Conservation (phyloP, 495 filamentous ascomycete genomes). For the Endocarpon pusillum region DNA sequence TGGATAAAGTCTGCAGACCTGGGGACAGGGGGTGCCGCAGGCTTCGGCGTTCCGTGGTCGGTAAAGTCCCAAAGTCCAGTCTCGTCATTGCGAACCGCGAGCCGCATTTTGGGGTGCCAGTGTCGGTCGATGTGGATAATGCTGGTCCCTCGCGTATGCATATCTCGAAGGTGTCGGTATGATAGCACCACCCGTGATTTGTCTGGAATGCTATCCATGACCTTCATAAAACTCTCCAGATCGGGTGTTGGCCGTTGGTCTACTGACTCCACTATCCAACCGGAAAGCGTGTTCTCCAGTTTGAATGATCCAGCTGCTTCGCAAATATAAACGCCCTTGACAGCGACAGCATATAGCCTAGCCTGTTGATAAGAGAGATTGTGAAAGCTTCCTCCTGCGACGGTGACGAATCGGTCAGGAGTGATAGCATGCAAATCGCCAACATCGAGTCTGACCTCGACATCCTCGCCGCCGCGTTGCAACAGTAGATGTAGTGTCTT, state of each 20-base stretch:
- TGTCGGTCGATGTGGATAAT: constrained; percentile 89
- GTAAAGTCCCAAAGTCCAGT: constrained; percentile 91
- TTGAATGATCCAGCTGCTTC: constrained; percentile 91
- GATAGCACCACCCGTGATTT: constrained; percentile 79
- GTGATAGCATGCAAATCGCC: constrained; percentile 90
- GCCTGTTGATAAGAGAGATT: constrained; percentile 92
- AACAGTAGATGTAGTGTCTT: constrained; percentile 55
- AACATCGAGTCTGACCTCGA: constrained; percentile 72
- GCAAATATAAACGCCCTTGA: constrained; percentile 84
- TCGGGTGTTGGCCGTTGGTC: constrained; percentile 80
- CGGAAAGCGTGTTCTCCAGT: constrained; percentile 75
- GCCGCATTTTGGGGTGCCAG: constrained; percentile 84
- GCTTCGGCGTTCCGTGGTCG: constrained; percentile 64
- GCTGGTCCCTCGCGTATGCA: constrained; percentile 84
- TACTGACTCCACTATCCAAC: constrained; percentile 86
- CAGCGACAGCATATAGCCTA: constrained; percentile 78
- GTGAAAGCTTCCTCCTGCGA: constrained; percentile 87
- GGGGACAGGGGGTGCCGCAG: constrained; percentile 50
- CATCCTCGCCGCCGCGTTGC: constrained; percentile 72
- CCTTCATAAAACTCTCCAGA: constrained; percentile 75
- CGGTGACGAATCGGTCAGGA: constrained; percentile 85
- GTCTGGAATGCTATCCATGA: constrained; percentile 80
- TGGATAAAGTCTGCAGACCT: constrained; percentile 77
- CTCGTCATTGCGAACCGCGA: constrained; percentile 79
- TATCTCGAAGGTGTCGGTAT: constrained; percentile 86